These are phyloP conservation scores for Globisporangium ultimum DNA, from an alignment of 352 stramenopile species.

Conservation along the genomic window DNA sequence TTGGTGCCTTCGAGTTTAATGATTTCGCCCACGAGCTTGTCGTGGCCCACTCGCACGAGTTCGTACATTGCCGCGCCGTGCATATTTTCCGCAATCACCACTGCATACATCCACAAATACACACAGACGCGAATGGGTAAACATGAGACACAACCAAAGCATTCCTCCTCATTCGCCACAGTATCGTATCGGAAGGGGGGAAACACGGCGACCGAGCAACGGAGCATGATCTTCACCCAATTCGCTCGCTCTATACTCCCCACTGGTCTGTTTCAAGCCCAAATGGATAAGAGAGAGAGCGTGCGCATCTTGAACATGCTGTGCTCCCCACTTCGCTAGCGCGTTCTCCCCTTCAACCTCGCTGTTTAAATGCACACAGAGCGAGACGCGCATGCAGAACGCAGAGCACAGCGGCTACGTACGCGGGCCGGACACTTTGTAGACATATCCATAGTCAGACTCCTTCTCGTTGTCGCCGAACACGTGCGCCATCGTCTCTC, in stretches of 20 bases:
- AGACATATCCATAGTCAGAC: constrained; percentile 98
- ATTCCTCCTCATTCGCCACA: no score
- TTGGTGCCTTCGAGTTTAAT: constrained; percentile 99
- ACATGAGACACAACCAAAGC: no score
- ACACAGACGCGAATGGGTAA: no score
- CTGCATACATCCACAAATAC: constrained; percentile 25
- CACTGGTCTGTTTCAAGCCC: no score
- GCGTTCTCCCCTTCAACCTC: no score
- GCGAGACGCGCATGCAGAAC: not conserved
- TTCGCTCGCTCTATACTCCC: no score
- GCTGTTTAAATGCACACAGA: not conserved
- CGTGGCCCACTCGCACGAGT: constrained; percentile 95
- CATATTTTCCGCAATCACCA: constrained; percentile 99
- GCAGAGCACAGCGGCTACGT: constrained; percentile 24
- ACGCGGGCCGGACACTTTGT: constrained; percentile 98
- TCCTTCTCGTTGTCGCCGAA: constrained; percentile 87
- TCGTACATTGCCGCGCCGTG: constrained; percentile 98
- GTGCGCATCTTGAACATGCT: not conserved
- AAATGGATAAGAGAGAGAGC: no score
- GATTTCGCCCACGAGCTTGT: constrained; percentile 99
- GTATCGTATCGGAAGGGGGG: no score
- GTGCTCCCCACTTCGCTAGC: not conserved
- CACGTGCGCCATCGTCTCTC: constrained; percentile 66
- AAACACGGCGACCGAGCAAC: no score
- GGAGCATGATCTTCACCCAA: not conserved